Conservation (phyloP, 805 yeast genomes). For the Yueomyces sinensis region DNA sequence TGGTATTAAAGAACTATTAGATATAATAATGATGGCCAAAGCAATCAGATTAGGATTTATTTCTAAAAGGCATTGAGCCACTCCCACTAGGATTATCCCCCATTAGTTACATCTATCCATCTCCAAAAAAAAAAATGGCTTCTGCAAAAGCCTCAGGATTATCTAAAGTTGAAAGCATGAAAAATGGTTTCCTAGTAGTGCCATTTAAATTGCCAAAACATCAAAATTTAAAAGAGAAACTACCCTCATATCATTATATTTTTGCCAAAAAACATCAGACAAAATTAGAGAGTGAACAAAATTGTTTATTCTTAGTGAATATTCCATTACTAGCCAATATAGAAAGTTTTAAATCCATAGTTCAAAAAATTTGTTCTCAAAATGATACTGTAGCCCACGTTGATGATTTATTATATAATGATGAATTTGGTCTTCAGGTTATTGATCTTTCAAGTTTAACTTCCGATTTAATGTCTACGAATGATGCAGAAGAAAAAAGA, state of each 20-base stretch:
- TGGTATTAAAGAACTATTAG: too few relatives aligned
- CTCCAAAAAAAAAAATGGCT: not conserved
- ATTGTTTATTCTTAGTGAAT: conserved; percentile 62
- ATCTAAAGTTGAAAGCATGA: conserved; percentile 12
- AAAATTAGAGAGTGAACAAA: conserved; percentile 29
- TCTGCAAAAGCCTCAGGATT: not conserved
- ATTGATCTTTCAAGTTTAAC: conserved; percentile 47
- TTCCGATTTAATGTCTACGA: conserved; percentile 35
- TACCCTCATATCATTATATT: conserved; percentile 35
- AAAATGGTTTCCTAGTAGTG: conserved; percentile 24
- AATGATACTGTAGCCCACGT: conserved; percentile 44
- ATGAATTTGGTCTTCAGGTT: conserved; percentile 31
- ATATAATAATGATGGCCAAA: too few relatives aligned
- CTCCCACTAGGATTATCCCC: too few relatives aligned
- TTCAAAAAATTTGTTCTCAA: conserved; percentile 36
- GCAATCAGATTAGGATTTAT: too few relatives aligned
- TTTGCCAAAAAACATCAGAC: conserved; percentile 54
- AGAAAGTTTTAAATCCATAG: conserved; percentile 39
- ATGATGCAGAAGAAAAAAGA: conserved; percentile 19
- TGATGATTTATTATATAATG: conserved; percentile 33
- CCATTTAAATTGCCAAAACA: conserved; percentile 20
- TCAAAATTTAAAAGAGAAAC: conserved; percentile 3
- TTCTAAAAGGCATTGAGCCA: too few relatives aligned
- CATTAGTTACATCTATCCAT: too few relatives aligned
- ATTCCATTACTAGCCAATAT: conserved; percentile 52